Evolutionary conservation across 345 rosid species (phyloP).

Genomic region (Pistacia integerrima): DNA sequence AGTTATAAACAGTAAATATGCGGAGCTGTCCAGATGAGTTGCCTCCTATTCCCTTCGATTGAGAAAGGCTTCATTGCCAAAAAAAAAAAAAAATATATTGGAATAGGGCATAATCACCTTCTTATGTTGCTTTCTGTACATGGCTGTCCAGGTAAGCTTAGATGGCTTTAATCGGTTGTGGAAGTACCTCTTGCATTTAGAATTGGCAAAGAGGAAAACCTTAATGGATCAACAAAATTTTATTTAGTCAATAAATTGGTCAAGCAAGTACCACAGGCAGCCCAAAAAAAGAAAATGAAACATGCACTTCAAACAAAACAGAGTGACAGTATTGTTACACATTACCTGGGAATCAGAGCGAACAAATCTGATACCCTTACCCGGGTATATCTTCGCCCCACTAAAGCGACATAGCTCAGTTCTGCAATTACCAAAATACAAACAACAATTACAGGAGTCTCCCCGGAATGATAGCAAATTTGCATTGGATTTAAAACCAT

Average conservation of each 20-base stretch:
- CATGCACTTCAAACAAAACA: too few species aligned
- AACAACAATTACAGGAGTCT: too few species aligned
- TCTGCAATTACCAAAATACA: slow-evolving; percentile 19
- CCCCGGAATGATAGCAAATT: too few species aligned
- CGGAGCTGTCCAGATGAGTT: too few species aligned
- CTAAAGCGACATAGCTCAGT: slow-evolving; percentile 79
- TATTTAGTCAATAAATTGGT: too few species aligned
- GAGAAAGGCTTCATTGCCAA: not conserved
- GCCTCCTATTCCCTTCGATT: too few species aligned
- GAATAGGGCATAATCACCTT: slow-evolving; percentile 38
- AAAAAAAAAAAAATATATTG: too few species aligned
- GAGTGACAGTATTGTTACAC: slow-evolving; percentile 8
- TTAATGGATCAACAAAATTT: too few species aligned
- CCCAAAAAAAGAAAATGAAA: too few species aligned
- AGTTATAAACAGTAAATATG: slow-evolving; percentile 5
- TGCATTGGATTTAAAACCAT: too few species aligned
- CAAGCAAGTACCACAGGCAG: too few species aligned
- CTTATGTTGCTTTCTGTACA: slow-evolving; percentile 73
- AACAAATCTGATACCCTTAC: slow-evolving; percentile 69
- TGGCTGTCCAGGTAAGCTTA: slow-evolving; percentile 82
- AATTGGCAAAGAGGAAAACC: slow-evolving; percentile 90
- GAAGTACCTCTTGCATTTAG: slow-evolving; percentile 92
- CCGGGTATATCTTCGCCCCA: slow-evolving; percentile 74
- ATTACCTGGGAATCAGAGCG: slow-evolving; percentile 75
- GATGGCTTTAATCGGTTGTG: slow-evolving; percentile 93